Conservation (phyloP, 768 basidiomycete genomes). For the Phanerodontia chrysosporium region DNA sequence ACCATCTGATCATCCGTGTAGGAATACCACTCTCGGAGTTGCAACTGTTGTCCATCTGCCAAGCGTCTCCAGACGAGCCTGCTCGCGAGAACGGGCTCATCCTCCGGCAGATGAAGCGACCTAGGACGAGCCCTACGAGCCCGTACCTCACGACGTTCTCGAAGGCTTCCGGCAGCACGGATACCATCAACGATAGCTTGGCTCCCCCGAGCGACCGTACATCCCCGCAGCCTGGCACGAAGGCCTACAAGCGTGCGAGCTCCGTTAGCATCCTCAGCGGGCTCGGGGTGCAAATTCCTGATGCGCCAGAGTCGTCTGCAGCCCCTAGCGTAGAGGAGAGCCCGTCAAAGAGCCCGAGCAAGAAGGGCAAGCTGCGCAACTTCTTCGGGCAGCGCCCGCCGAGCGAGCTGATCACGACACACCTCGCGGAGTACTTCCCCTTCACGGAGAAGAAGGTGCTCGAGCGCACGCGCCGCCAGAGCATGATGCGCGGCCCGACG, state of each 20-base stretch:
- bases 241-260: conserved; percentile 85
- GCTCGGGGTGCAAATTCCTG: conserved; percentile 81
- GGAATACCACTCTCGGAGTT: conserved; percentile 77
- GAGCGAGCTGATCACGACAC: conserved; percentile 93
- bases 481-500: conserved; percentile 63
- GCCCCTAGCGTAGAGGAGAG: conserved; percentile 25
- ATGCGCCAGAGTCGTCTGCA: conserved; percentile 54
- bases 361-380: conserved; percentile 75
- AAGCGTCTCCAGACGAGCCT: conserved; percentile 72
- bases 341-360: conserved; percentile 25
- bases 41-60: conserved; percentile 79
- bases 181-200: conserved; percentile 13
- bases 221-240: conserved; percentile 11
- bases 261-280: conserved; percentile 93
- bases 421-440: conserved; percentile 94
- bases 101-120: conserved; percentile 55
- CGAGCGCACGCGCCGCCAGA: conserved; percentile 83
- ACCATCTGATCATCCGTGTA: conserved; percentile 22
- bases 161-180: conserved; percentile 3
- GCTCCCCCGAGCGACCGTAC: conserved; percentile 2
- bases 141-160: conserved; percentile 20
- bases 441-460: conserved; percentile 88
- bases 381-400: conserved; percentile 99
- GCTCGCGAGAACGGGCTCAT: conserved; percentile 76
- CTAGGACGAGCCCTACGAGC: conserved; percentile 30